Evolutionary conservation across 31 red algal genomes (phyloP).

Genomic region (Endocladia muricata): DNA sequence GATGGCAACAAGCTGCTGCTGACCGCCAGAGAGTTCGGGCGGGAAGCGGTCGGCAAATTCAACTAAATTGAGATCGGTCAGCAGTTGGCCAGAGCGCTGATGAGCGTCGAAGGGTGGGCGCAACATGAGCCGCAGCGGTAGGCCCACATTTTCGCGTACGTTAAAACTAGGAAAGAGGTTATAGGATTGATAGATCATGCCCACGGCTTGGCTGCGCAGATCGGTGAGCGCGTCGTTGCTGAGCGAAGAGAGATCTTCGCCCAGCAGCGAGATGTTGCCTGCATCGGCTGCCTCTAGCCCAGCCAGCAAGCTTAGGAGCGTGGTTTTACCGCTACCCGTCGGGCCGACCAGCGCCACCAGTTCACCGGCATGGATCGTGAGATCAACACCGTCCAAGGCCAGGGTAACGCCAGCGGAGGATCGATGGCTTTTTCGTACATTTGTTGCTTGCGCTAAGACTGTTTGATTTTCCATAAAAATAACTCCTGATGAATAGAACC

Average conservation of each 20-base stretch:
- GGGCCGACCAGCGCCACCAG: conserved; percentile 40
- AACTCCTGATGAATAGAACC: too few relatives aligned
- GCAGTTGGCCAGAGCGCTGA: conserved; percentile 14
- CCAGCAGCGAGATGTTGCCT: conserved; percentile 20
- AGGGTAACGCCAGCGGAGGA: too few relatives aligned
- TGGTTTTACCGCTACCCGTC: conserved; percentile 52
- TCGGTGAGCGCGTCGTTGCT: conserved; percentile 9
- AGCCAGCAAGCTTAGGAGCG: conserved; percentile 40
- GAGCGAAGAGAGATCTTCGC: conserved; percentile 17
- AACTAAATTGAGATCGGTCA: conserved; percentile 11
- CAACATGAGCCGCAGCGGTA: background rate
- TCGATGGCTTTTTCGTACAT: too few relatives aligned
- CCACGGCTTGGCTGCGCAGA: conserved; percentile 9
- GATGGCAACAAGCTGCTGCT: conserved; percentile 55
- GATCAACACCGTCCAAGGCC: too few relatives aligned
- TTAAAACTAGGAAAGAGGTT: conserved; percentile 44
- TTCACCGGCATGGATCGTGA: conserved; percentile 27
- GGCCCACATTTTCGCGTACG: conserved; percentile 42
- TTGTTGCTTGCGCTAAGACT: too few relatives aligned
- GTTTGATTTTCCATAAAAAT: too few relatives aligned
- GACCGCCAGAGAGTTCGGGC: conserved; percentile 44
- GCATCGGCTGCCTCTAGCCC: conserved; percentile 48
- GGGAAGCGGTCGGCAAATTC: conserved; percentile 21
- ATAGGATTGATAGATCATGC: conserved; percentile 54
- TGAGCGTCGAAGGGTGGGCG: background rate